Evolutionary conservation across 352 stramenopile genomes (phyloP), one percentile per base, ranked within the genome.

Genomic region (Pythium aristosporum): DNA sequence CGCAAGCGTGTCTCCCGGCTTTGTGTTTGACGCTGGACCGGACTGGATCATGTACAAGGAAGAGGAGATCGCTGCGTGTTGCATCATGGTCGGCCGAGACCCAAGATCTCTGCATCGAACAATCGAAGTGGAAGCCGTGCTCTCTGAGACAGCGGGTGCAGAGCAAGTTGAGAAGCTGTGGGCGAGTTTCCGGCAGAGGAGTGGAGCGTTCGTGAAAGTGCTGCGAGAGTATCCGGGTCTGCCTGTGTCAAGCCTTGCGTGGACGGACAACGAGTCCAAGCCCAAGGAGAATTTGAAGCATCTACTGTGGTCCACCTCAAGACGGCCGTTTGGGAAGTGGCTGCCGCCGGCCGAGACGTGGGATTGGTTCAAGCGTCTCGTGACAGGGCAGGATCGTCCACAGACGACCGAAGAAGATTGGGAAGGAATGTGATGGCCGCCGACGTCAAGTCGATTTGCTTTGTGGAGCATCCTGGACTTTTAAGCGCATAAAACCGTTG

Each of bases 11-110:
- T 58, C 47, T 10, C 48, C 48, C 0, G 52, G 25, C 32, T 16
- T 42, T 20, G 5, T 11, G 4, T 53, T 53, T 18, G 16, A 53
- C 12, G 30, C 53, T 11, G 47, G 58, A 20, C 48, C 58, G 3
- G 58, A 65, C 23, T 57, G 58, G 47, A 53, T 65, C 21, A 23
- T 44, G 23, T 53, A 57, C 37, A 6, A 59, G n/a, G 48, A 51
- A 6, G 36, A 37, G 11, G 28, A n/a, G 4, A 15, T 41, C 9
- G 16, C 34, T 9, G 51, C 47, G 1, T 65, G 57, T 8, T 48
- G 58, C 3, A 20, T 58, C 9, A 30, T 65, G 32, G 44, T 56
- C 4, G 48, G 39, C 9, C 23, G 58, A 6, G 58, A 65, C 30
- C 18, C 21, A 8, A 20, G 16, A 5, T 52, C 32, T 12, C 46